phyloP scores from a whole-genome alignment of 2,329 filamentous ascomycete species.

The Cladosporium sp. region DNA sequence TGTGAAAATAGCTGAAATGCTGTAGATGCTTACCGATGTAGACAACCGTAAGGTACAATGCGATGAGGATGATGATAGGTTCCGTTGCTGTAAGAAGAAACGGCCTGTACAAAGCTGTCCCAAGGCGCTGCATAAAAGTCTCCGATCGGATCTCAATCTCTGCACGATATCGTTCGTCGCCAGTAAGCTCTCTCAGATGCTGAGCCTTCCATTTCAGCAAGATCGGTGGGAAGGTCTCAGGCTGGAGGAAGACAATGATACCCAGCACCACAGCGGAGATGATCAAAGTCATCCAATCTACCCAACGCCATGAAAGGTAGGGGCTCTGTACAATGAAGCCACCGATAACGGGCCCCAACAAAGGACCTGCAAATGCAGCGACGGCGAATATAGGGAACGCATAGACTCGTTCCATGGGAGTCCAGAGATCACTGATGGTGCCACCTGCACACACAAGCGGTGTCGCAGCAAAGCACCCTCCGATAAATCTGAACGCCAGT shows the following conservation, averaged over 20 bases:
- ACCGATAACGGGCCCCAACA: conserved; percentile 45
- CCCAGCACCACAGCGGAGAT: conserved; percentile 28
- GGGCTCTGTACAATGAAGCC: conserved; percentile 40
- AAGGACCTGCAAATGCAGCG: conserved; percentile 34
- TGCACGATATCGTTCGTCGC: conserved; percentile 22
- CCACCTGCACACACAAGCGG: conserved; percentile 29
- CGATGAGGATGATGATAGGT: conserved; percentile 49
- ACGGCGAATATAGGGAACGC: conserved; percentile 26
- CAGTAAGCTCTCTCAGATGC: conserved; percentile 32
- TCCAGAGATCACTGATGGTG: conserved; percentile 29
- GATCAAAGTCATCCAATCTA: conserved; percentile 43
- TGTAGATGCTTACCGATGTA: conserved; percentile 51
- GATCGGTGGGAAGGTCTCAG: conserved; percentile 51
- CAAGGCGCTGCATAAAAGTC: conserved; percentile 22
- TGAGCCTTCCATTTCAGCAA: conserved; percentile 36
- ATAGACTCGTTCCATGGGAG: conserved; percentile 24
- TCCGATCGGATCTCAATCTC: conserved; percentile 7
- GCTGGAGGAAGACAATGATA: conserved; percentile 43
- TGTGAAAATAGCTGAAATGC: conserved; percentile 49
- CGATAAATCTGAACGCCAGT: conserved; percentile 28
- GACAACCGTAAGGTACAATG: conserved; percentile 51
- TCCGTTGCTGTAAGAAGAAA: conserved; percentile 37
- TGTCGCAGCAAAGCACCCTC: conserved; percentile 27
- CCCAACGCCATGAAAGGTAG: conserved; percentile 44
- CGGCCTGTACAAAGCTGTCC: conserved; percentile 20